Evolutionary conservation across 2,329 filamentous ascomycete genomes (phyloP).

Genomic region (Monosporascus sp.): DNA sequence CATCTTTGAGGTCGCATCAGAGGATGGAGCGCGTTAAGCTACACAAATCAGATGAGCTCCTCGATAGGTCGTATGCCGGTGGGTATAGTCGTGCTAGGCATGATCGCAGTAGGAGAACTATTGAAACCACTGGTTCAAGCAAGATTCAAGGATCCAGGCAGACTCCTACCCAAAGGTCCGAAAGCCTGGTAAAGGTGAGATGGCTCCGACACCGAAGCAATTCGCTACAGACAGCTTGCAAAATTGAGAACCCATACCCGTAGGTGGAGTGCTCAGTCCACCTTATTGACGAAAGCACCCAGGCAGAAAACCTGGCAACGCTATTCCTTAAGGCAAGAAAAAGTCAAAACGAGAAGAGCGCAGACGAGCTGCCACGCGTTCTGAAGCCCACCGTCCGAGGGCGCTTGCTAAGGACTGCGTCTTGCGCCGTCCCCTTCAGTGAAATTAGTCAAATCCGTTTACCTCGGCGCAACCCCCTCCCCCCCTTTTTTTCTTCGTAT

Average conservation of each 20-base stretch:
- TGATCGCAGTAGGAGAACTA: background rate
- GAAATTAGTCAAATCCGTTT: background rate
- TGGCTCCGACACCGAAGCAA: background rate
- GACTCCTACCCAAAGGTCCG: background rate
- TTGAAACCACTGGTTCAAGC: background rate
- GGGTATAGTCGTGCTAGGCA: slow-evolving; percentile 6
- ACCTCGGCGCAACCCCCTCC: background rate
- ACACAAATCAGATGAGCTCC: background rate
- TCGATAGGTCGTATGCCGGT: too few species aligned
- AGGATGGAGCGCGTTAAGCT: background rate
- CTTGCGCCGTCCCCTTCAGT: background rate
- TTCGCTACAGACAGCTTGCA: background rate
- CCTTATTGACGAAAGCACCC: slow-evolving; percentile 25
- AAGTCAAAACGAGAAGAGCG: background rate
- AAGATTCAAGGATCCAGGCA: background rate
- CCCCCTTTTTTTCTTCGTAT: too few species aligned
- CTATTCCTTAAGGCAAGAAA: slow-evolving; percentile 4
- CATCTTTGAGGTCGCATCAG: background rate
- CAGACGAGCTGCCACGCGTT: background rate
- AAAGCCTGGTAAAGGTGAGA: background rate
- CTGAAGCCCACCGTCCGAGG: background rate
- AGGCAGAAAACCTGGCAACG: slow-evolving; percentile 17
- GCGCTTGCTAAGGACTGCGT: background rate
- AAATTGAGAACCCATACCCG: slow-evolving; percentile 8
- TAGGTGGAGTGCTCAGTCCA: slow-evolving; percentile 17